phyloP scores from a whole-genome alignment of 176 grass and related monocot genomes.

The Tillandsia fasciculata region DNA sequence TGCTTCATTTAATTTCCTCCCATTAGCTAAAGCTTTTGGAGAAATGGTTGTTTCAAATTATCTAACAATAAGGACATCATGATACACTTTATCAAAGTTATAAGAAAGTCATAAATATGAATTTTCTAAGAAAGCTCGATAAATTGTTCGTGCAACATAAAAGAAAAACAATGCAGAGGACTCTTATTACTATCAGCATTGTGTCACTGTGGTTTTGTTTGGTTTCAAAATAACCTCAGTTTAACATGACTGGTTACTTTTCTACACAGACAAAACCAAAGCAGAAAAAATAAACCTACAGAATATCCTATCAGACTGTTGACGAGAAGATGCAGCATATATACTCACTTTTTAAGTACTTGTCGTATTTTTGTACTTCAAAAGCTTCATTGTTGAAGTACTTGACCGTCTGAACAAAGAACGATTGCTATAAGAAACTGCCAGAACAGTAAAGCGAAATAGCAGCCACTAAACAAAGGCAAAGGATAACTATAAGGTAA shows the following conservation, averaged over 20 bases:
- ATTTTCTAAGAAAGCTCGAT: too few species aligned
- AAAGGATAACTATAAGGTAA: conserved; percentile 31
- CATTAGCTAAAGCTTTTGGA: too few species aligned
- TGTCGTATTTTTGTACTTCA: conserved; percentile 94
- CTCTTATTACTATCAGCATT: too few species aligned
- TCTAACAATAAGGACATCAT: too few species aligned
- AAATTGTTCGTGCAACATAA: too few species aligned
- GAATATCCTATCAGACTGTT: conserved; percentile 1
- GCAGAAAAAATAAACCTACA: neutral
- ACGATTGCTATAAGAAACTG: conserved; percentile 22
- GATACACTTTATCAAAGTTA: too few species aligned
- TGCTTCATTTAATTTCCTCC: too few species aligned
- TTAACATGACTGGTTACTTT: neutral
- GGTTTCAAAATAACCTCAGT: neutral
- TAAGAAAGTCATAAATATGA: too few species aligned
- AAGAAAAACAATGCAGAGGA: too few species aligned
- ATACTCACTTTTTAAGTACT: conserved; percentile 83
- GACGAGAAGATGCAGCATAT: conserved; percentile 19
- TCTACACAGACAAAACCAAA: conserved; percentile 3
- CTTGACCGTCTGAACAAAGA: conserved; percentile 76
- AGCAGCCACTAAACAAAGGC: conserved; percentile 1
- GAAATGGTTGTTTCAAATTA: too few species aligned
- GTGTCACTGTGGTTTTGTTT: neutral
- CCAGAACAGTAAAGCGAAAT: conserved; percentile 11
- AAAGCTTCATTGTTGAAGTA: conserved; percentile 96